Evolutionary conservation across 805 yeast genomes (phyloP).

Genomic region (Suhomyces tanzawaensis): DNA sequence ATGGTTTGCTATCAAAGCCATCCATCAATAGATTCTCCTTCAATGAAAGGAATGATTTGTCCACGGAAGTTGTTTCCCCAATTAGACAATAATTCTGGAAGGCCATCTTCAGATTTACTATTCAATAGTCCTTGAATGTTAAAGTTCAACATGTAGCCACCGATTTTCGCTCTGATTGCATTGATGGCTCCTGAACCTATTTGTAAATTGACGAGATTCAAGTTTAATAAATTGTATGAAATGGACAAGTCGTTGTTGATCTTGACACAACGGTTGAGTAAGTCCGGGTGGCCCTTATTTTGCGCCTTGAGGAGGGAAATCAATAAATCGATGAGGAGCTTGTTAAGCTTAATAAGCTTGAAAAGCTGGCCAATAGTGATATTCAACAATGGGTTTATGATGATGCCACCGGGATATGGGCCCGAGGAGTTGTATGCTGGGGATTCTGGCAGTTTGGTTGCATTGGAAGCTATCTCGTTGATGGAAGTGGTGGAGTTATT

Average conservation of each 20-base stretch:
- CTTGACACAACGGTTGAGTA: conserved; percentile 28
- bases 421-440: conserved; percentile 1
- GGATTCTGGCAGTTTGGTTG: conserved; percentile 3
- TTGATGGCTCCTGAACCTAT: conserved; percentile 25
- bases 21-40: conserved; percentile 34
- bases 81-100: conserved; percentile 1
- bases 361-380: conserved; percentile 32
- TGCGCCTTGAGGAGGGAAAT: conserved; percentile 14
- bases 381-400: conserved; percentile 32
- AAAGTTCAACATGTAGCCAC: conserved; percentile 27
- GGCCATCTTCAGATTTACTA: background rate
- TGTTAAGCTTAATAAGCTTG: conserved; percentile 34
- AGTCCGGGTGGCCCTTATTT: conserved; percentile 21
- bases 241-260: conserved; percentile 37
- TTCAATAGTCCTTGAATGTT: conserved; percentile 7
- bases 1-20: no score
- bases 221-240: conserved; percentile 30
- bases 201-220: conserved; percentile 19
- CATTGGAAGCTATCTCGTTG: background rate
- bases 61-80: conserved; percentile 17
- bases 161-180: conserved; percentile 24
- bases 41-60: conserved; percentile 25
- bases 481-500: conserved; percentile 3
- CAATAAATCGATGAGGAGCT: conserved; percentile 33
- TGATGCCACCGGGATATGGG: conserved; percentile 1